A percentile compares a stretch with the other conserved stretches of the same genome.
Evolutionary conservation across 345 rosid species (phyloP).

Genomic region (Luvunga scandens): DNA sequence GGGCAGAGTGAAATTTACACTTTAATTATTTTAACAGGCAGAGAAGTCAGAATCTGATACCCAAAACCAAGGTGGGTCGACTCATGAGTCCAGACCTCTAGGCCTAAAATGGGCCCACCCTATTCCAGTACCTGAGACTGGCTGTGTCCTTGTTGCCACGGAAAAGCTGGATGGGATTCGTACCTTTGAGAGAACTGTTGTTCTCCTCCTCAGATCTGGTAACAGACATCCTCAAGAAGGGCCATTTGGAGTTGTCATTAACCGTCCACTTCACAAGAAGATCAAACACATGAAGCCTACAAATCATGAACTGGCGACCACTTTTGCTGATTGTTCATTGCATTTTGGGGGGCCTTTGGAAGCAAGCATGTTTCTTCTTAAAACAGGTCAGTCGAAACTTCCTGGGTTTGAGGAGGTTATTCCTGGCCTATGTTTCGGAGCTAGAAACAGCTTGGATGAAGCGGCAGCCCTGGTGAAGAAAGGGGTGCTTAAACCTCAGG

Average conservation of each 20-base stretch:
- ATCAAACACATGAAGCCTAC: constrained; percentile 76
- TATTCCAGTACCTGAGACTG: constrained; percentile 82
- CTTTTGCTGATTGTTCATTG: constrained; percentile 76
- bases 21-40: constrained; percentile 37
- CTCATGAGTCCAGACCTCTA: constrained; percentile 51
- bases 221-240: constrained; percentile 85
- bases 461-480: constrained; percentile 78
- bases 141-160: constrained; percentile 92
- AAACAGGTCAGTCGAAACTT: constrained; percentile 48
- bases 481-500: constrained; percentile 73
- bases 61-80: constrained; percentile 37
- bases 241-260: constrained; percentile 85
- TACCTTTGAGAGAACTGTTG: constrained; percentile 80
- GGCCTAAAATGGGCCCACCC: constrained; percentile 93
- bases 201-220: constrained; percentile 89
- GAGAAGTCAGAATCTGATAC: constrained; percentile 51
- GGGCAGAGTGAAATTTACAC: not conserved
- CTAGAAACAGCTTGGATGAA: constrained; percentile 73
- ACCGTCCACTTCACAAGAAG: constrained; percentile 77
- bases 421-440: constrained; percentile 78
- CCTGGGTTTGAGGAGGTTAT: constrained; percentile 78
- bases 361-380: constrained; percentile 77
- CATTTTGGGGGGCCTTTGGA: constrained; percentile 92
- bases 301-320: constrained; percentile 69
- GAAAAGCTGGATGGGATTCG: constrained; percentile 86